Evolutionary conservation across 2,329 filamentous ascomycete genomes (phyloP).

Genomic region (Botrytis fabae): DNA sequence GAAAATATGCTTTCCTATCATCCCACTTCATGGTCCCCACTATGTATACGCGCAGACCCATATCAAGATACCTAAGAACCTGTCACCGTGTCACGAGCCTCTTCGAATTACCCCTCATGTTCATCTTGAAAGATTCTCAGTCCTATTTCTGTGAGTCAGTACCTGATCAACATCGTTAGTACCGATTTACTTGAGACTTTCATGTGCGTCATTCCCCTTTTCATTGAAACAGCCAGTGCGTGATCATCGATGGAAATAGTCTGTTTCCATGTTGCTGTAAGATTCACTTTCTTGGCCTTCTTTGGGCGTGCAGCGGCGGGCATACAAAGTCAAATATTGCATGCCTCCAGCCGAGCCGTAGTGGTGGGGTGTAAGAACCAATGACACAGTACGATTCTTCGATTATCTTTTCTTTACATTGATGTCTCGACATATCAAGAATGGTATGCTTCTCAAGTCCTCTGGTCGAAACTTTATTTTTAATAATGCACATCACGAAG

Average conservation of each 20-base stretch:
- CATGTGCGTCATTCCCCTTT: slow-evolving; percentile 3
- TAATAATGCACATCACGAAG: not conserved
- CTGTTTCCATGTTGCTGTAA: not conserved
- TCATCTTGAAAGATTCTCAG: not conserved
- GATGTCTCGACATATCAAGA: not conserved
- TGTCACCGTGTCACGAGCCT: slow-evolving; percentile 4
- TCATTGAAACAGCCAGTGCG: not conserved
- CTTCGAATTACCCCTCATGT: slow-evolving; percentile 16
- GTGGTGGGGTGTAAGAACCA: not conserved
- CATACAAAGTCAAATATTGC: not conserved
- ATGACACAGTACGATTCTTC: not conserved
- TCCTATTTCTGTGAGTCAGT: not conserved
- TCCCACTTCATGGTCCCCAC: slow-evolving; percentile 3
- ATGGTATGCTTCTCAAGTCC: not conserved
- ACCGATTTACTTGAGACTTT: slow-evolving; percentile 1
- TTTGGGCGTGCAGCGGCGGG: not conserved
- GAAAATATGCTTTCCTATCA: not conserved
- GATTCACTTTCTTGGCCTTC: not conserved
- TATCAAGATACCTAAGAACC: not conserved
- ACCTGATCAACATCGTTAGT: slow-evolving; percentile 8
- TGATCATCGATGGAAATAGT: slow-evolving; percentile 2
- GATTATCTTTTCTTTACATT: not conserved
- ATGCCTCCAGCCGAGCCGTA: not conserved
- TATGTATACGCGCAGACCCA: not conserved
- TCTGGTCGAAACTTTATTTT: not conserved